Evolutionary conservation across 176 grass and related monocot species (phyloP).

Genomic region (Miscanthus lutarioriparius): DNA sequence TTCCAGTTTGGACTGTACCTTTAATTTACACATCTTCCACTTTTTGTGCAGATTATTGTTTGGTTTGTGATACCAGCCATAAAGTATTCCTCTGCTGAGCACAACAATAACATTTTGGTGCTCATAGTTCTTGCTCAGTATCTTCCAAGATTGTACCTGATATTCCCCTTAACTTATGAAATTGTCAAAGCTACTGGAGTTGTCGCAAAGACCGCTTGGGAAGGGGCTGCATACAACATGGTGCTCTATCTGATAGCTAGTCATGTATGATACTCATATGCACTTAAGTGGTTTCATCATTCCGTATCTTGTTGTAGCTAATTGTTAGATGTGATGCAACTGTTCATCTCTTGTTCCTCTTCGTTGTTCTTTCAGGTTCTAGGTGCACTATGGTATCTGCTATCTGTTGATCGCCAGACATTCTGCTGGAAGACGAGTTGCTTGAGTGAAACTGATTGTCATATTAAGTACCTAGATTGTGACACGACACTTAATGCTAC

Average conservation of each 20-base stretch:
- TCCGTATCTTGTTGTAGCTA: neutral
- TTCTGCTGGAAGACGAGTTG: constrained; percentile 86
- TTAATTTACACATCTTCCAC: constrained; percentile 40
- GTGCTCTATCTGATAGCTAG: constrained; percentile 97
- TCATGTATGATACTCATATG: constrained; percentile 60
- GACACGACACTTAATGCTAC: constrained; percentile 8
- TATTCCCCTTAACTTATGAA: constrained; percentile 91
- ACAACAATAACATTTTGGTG: constrained; percentile 92
- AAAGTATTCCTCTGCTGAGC: constrained; percentile 69
- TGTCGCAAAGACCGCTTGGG: constrained; percentile 93
- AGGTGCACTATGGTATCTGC: constrained; percentile 86
- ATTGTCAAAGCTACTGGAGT: constrained; percentile 91
- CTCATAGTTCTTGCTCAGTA: constrained; percentile 92
- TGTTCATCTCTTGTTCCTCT: neutral
- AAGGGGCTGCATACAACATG: constrained; percentile 93
- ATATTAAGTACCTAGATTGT: constrained; percentile 75
- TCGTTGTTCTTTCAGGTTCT: constrained; percentile 54
- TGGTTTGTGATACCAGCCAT: constrained; percentile 91
- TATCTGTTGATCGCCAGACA: constrained; percentile 84
- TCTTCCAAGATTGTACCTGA: constrained; percentile 93
- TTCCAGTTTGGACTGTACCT: constrained; percentile 5
- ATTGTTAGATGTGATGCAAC: neutral
- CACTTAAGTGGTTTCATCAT: constrained; percentile 5
- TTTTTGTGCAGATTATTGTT: constrained; percentile 72
- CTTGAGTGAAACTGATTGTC: constrained; percentile 49